These are phyloP conservation scores for Ascosphaera aggregata DNA, from an alignment of 2,329 filamentous ascomycete species.

Conservation along the genomic window DNA sequence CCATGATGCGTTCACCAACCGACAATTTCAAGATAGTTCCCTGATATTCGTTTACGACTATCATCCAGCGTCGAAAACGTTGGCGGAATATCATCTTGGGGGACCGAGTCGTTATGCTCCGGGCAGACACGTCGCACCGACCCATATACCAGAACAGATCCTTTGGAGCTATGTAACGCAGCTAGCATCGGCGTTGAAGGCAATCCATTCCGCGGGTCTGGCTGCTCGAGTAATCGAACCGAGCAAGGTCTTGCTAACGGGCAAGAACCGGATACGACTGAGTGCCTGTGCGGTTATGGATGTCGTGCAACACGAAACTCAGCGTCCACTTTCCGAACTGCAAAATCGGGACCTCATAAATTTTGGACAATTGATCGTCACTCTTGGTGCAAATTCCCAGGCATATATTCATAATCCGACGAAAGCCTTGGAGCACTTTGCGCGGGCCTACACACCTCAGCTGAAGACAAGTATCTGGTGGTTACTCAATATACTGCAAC, in stretches of 20 bases:
- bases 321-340: constrained; percentile 44
- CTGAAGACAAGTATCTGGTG: constrained; percentile 60
- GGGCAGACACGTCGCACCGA: constrained; percentile 23
- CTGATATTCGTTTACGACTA: constrained; percentile 88
- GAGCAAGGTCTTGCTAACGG: constrained; percentile 73
- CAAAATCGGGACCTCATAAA: constrained; percentile 74
- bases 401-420: constrained; percentile 38
- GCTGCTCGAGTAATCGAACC: constrained; percentile 71
- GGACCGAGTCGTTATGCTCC: constrained; percentile 17
- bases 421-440: constrained; percentile 52
- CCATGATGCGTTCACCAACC: constrained; percentile 80
- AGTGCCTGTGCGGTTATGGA: constrained; percentile 79
- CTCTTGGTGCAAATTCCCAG: constrained; percentile 46
- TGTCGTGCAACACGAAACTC: constrained; percentile 58
- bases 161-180: constrained; percentile 89
- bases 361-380: constrained; percentile 66
- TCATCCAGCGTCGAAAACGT: constrained; percentile 70
- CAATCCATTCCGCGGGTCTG: constrained; percentile 58
- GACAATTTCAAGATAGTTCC: constrained; percentile 84
- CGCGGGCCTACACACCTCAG: constrained; percentile 51
- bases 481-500: constrained; percentile 46
- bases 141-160: constrained; percentile 42
- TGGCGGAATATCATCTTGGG: constrained; percentile 50
- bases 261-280: constrained; percentile 71
- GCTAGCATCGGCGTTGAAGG: constrained; percentile 65